Evolutionary conservation across 495 filamentous ascomycete genomes (phyloP).

Genomic region (Apodospora peruviana): DNA sequence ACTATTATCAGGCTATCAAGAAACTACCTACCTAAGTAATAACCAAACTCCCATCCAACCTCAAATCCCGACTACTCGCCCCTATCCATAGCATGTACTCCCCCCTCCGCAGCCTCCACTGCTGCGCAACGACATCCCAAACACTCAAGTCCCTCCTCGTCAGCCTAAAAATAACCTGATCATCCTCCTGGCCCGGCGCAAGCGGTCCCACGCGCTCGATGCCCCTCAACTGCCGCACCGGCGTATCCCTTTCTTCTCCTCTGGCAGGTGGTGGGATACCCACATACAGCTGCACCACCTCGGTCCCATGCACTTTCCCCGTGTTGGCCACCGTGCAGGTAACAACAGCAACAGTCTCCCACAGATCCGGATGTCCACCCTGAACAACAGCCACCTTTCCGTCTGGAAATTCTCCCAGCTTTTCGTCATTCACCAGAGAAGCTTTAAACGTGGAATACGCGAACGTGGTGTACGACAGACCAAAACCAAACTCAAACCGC

Average conservation of each 20-base stretch:
- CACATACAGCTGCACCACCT: constrained; percentile 54
- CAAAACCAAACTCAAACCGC: constrained; percentile 74
- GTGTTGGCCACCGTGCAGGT: constrained; percentile 61
- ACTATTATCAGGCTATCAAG: too few species aligned
- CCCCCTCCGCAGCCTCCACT: constrained; percentile 66
- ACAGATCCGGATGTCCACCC: constrained; percentile 74
- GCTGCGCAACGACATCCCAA: constrained; percentile 75
- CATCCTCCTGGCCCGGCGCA: constrained; percentile 32
- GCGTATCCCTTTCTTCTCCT: constrained; percentile 21
- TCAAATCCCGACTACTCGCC: constrained; percentile 45
- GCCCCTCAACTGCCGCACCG: constrained; percentile 49
- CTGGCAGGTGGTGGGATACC: constrained; percentile 28
- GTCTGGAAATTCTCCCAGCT: constrained; percentile 14
- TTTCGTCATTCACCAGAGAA: background rate
- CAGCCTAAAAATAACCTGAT: constrained; percentile 38
- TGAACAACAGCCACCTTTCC: constrained; percentile 4
- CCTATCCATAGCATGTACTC: constrained; percentile 39
- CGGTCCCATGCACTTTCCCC: constrained; percentile 53
- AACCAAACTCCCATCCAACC: constrained; percentile 13
- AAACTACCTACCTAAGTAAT: too few species aligned
- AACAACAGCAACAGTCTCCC: constrained; percentile 53
- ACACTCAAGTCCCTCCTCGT: constrained; percentile 61
- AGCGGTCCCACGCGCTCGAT: constrained; percentile 47
- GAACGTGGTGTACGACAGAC: constrained; percentile 72
- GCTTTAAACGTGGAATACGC: constrained; percentile 52